A percentile compares a stretch with the other conserved stretches of the same genome.
Conservation (phyloP, 2,329 filamentous ascomycete species). For the Diaporthe longicolla region DNA sequence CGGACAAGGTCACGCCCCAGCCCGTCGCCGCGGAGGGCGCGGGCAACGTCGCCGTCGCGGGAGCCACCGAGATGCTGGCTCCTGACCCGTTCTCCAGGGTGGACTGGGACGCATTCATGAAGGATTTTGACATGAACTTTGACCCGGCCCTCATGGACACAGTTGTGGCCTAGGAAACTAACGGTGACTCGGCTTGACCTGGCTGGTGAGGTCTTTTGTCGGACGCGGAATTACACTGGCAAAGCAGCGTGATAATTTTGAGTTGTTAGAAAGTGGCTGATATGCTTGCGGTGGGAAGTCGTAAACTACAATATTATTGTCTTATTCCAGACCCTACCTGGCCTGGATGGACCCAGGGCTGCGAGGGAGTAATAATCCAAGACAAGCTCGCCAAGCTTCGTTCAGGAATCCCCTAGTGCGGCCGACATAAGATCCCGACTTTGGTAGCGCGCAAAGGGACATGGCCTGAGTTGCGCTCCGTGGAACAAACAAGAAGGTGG, state of each 20-base stretch:
- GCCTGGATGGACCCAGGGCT: not conserved
- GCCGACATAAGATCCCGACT: not conserved
- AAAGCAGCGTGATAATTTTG: not conserved
- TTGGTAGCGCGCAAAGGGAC: not conserved
- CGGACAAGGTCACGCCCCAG: constrained; percentile 47
- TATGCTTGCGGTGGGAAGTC: not conserved
- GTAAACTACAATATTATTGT: constrained; percentile 8
- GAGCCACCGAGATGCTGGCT: constrained; percentile 34
- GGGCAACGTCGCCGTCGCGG: constrained; percentile 12
- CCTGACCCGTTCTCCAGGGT: constrained; percentile 59
- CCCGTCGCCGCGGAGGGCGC: constrained; percentile 20
- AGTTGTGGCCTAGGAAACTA: constrained; percentile 23
- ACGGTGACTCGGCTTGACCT: no score
- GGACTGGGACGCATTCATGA: constrained; percentile 66
- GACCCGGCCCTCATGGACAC: constrained; percentile 41
- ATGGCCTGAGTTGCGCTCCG: not conserved
- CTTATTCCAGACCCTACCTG: constrained; percentile 6
- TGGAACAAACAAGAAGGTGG: not conserved
- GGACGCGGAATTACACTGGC: not conserved
- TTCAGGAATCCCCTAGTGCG: not conserved
- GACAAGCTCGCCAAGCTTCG: constrained; percentile 26
- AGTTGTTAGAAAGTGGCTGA: not conserved
- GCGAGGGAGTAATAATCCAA: not conserved
- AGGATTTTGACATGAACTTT: constrained; percentile 64
- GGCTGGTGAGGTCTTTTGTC: not conserved